Evolutionary conservation across 192 early-diverging fungal species (phyloP).

Genomic region (Coemansia sp.): DNA sequence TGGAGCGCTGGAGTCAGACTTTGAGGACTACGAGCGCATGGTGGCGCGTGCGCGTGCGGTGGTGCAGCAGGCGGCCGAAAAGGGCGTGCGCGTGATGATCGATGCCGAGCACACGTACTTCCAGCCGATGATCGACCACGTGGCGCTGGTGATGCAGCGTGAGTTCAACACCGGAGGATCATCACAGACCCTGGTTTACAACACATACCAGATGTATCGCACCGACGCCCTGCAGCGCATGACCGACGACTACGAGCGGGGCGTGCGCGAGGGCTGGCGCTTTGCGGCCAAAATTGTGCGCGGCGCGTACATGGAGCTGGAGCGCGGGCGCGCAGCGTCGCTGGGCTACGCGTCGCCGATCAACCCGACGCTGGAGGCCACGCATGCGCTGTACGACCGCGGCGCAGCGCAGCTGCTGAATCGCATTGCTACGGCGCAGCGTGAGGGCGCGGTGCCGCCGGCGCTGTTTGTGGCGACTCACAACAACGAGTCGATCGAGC

Average conservation of each 20-base stretch:
- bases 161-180: conserved; percentile 60
- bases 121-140: conserved; percentile 87
- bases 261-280: conserved; percentile 67
- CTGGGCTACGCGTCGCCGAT: conserved; percentile 78
- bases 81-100: conserved; percentile 74
- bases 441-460: conserved; percentile 39
- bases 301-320: conserved; percentile 78
- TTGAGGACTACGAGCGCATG: conserved; percentile 67
- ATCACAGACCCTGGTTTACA: conserved; percentile 73
- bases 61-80: conserved; percentile 58
- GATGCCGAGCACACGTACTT: conserved; percentile 95
- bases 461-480: conserved; percentile 85
- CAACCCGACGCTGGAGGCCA: conserved; percentile 70
- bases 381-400: conserved; percentile 79
- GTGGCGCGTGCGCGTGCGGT: conserved; percentile 69
- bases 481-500: conserved; percentile 76
- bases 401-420: conserved; percentile 71
- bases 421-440: conserved; percentile 51
- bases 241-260: conserved; percentile 61
- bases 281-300: conserved; percentile 89
- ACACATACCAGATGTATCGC: conserved; percentile 97
- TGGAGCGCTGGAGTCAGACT: conserved; percentile 56
- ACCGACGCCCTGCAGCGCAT: conserved; percentile 64
- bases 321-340: conserved; percentile 65
- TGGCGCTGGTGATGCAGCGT: conserved; percentile 66